Conservation (phyloP, 352 stramenopile species). For the Phytophthora pseudosyringae region DNA sequence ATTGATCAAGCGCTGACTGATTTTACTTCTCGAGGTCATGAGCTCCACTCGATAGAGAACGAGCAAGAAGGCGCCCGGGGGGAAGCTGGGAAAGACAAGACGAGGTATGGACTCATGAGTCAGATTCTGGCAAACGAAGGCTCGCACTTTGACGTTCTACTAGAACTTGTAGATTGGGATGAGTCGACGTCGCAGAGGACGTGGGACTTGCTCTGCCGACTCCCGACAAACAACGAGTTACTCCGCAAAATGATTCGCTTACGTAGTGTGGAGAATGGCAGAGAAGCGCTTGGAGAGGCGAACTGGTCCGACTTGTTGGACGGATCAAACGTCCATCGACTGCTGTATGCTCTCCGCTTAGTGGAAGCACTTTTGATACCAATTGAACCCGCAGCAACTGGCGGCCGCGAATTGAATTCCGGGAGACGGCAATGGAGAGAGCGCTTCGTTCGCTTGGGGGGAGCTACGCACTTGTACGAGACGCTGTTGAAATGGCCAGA, state of each 20-base stretch:
- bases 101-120: conserved; percentile 47
- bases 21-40: conserved; percentile 7
- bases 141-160: conserved; percentile 58
- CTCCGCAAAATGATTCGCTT: conserved; percentile 74
- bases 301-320: conserved; percentile 61
- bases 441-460: conserved; percentile 74
- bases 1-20: conserved; percentile 26
- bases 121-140: conserved; percentile 68
- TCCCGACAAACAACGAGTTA: conserved; percentile 73
- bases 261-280: conserved; percentile 23
- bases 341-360: conserved; percentile 72
- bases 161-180: conserved; percentile 64
- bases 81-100: conserved; percentile 4
- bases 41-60: neutral
- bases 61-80: neutral
- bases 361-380: conserved; percentile 75
- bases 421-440: conserved; percentile 79
- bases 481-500: conserved; percentile 39
- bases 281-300: conserved; percentile 22
- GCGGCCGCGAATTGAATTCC: conserved; percentile 34
- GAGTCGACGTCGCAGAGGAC: conserved; percentile 61
- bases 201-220: conserved; percentile 75
- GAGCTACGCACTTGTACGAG: conserved; percentile 51
- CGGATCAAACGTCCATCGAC: conserved; percentile 49
- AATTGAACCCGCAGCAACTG: conserved; percentile 12